phyloP scores from a whole-genome alignment of 2,329 filamentous ascomycete species.

The Talaromyces sp. region DNA sequence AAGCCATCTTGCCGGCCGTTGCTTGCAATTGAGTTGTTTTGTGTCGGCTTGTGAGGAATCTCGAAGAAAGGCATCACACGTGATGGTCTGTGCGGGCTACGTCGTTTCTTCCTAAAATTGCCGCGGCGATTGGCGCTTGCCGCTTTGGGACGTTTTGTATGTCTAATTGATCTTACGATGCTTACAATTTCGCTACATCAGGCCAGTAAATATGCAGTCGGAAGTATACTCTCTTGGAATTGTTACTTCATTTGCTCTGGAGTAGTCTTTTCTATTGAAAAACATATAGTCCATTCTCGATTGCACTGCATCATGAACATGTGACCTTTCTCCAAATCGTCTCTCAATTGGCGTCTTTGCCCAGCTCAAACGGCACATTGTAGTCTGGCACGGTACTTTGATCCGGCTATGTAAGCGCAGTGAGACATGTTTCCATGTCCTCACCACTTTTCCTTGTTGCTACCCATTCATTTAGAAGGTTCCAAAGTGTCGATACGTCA shows the following conservation, averaged over 20 bases:
- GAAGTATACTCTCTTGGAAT: not conserved
- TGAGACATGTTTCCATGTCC: slow-evolving; percentile 21
- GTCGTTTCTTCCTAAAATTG: not conserved
- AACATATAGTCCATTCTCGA: slow-evolving; percentile 20
- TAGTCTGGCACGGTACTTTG: slow-evolving; percentile 20
- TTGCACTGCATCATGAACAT: slow-evolving; percentile 13
- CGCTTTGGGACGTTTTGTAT: not conserved
- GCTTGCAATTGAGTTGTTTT: not conserved
- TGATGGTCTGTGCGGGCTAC: slow-evolving; percentile 8
- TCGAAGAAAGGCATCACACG: not conserved
- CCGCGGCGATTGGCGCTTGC: not conserved
- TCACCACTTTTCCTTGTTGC: slow-evolving; percentile 17
- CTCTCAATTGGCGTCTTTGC: slow-evolving; percentile 17
- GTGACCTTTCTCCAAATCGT: slow-evolving; percentile 15
- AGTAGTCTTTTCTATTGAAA: slow-evolving; percentile 22
- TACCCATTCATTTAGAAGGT: slow-evolving; percentile 22
- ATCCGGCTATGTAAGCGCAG: slow-evolving; percentile 22
- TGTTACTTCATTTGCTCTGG: not conserved
- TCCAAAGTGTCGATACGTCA: slow-evolving; percentile 21
- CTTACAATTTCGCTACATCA: not conserved
- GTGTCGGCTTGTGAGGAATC: not conserved
- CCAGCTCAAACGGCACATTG: slow-evolving; percentile 20
- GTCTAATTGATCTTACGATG: not conserved
- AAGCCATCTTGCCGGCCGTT: slow-evolving; percentile 38
- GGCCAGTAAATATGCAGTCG: not conserved